Evolutionary conservation across 306 rosid species (phyloP), one percentile per base, ranked within the genome.

Genomic region (Senna tora): DNA sequence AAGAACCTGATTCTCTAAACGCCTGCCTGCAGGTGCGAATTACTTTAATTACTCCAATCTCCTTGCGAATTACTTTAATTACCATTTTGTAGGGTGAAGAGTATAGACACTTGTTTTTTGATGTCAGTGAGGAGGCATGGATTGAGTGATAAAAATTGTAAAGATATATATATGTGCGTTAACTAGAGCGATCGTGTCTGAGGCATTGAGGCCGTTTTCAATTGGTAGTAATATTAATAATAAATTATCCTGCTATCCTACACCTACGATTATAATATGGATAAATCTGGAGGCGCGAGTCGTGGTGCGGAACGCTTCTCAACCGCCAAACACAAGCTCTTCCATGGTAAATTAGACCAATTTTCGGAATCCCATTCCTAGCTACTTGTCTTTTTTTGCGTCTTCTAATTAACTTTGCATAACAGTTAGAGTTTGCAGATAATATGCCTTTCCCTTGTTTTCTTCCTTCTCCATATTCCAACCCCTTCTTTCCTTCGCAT

Each of bases 1-100:
- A 65, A 86, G 96, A 86, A 90, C 83, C 91, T 75, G 90, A 86
- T 88, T 81, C 96, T 84, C 81, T 79, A 75, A 75, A 81, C 82
- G 41, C 74, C n/a, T n/a, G n/a, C n/a, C n/a, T n/a, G n/a, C 41
- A 60, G 67, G 72, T 60, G 30, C 75, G 25, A 60, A 51, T 67
- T 77, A 71, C 83, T 83, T 78, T 71, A 36, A 36, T 4, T 7
- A 69, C 77, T 65, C 32, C 15, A 15, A n/a, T 47, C 20, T 47
- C 20, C n/a, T n/a, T n/a, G n/a, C n/a, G n/a, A n/a, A n/a, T n/a
- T n/a, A n/a, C n/a, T n/a, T n/a, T n/a, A n/a, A n/a, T n/a, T n/a
- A n/a, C n/a, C n/a, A n/a, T n/a, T n/a, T n/a, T n/a, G n/a, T n/a
- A n/a, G n/a, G n/a, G n/a, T n/a, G n/a, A n/a, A n/a, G n/a, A n/a